Base-by-base conservation (phyloP, 1,139 yeast species). In the Pichia kudriavzevii region DNA sequence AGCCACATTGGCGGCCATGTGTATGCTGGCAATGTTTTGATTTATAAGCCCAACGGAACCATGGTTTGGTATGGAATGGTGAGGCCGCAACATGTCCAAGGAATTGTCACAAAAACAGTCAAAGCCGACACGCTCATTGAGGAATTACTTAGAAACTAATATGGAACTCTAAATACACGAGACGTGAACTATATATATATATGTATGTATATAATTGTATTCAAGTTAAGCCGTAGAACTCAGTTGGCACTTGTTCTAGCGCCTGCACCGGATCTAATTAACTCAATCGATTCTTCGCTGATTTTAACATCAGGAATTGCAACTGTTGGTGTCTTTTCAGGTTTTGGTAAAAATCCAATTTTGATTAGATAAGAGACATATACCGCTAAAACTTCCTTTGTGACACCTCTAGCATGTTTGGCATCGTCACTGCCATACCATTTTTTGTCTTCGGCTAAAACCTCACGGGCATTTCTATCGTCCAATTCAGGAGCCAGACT, bases 401-500 rank as follows among this genome's bases (percentile, higher is more conserved):
- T 75, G 11, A 87, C 81, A 30, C 96, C 96, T 41, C 63, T 67
- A 11, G 95, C 96, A 0, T 59, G 56, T 34, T 84, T 70, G 22
- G 59, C 63, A 49, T 84, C 94, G 28, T 48, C 48, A 12, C 43
- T 23, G 17, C 50, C 53, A 18, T 18, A 26, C 75, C 77, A 72
- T 21, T 53, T 52, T 4, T 66, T 61, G 53, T 88, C 95, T 21
- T 58, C 61, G 40, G 60, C 63, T 53, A 91, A 72, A 0, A 93
- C 72, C 19, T 57, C 57, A 12, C 67, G 69, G 0, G 98, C 83
- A 54, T 91, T 88, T 5, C 70, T 40, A 49, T 91, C 98, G 54
- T 87, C 95, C 48, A 91, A 69, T 58, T 88, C 96, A 3, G 98
- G 97, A 8, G 98, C 97, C 59, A 79, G 82, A 31, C 96, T 83